A percentile compares a stretch with the other conserved stretches of the same genome.
Conservation (phyloP, 768 basidiomycete species). For the Myochromella boudieri region DNA sequence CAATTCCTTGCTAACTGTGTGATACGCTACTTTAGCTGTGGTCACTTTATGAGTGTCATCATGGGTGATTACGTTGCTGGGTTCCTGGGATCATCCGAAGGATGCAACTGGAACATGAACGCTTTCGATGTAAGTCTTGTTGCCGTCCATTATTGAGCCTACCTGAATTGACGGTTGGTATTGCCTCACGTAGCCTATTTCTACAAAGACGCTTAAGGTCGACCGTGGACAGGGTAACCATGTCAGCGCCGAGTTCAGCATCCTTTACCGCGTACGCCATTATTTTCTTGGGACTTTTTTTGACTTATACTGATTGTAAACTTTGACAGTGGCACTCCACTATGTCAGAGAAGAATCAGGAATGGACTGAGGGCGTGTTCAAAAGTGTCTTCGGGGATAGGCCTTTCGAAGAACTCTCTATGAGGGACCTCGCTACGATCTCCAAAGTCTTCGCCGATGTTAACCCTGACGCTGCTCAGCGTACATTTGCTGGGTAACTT, state of each 20-base stretch:
- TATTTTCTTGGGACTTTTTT: not conserved
- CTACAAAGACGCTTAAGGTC: slow-evolving; percentile 29
- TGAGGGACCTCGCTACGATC: slow-evolving; percentile 19
- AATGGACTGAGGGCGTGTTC: slow-evolving; percentile 52
- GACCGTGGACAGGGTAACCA: slow-evolving; percentile 61
- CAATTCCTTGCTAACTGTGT: not conserved
- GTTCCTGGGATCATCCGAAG: slow-evolving; percentile 55
- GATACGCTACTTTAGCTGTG: slow-evolving; percentile 30
- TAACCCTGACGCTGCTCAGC: slow-evolving; percentile 26
- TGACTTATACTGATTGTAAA: not conserved
- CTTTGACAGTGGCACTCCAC: slow-evolving; percentile 59
- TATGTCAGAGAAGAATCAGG: slow-evolving; percentile 44
- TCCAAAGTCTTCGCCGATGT: slow-evolving; percentile 15
- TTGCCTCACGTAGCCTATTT: too few relatives aligned
- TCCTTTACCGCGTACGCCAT: slow-evolving; percentile 37
- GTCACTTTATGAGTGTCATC: slow-evolving; percentile 53
- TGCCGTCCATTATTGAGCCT: not conserved
- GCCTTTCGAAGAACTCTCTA: not conserved
- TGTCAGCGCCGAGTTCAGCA: slow-evolving; percentile 66
- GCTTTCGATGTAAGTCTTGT: slow-evolving; percentile 36
- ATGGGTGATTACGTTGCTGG: slow-evolving; percentile 59
- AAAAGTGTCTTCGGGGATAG: slow-evolving; percentile 35
- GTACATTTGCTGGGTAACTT: slow-evolving; percentile 39
- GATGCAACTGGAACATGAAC: slow-evolving; percentile 51
- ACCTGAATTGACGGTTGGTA: too few relatives aligned